Percentiles rank a stretch among this genome's conserved stretches.
phyloP scores from a whole-genome alignment of 352 stramenopile species.

The Bremia lactucae region DNA sequence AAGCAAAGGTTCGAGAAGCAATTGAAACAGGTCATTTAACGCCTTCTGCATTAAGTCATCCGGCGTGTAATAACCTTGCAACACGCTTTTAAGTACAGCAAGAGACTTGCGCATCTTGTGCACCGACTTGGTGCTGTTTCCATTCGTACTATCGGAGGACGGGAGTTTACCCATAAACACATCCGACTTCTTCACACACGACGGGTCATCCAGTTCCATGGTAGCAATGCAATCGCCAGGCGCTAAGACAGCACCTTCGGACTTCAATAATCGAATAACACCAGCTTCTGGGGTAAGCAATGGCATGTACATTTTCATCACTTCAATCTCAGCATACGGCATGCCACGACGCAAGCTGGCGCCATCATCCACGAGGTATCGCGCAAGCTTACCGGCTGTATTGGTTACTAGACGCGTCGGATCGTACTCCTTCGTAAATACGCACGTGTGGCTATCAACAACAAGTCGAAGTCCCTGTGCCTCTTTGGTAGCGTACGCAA shows the following conservation, averaged over 20 bases:
- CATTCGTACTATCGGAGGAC: constrained; percentile 21
- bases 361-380: constrained; percentile 96
- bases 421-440: constrained; percentile 99
- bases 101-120: constrained; percentile 73
- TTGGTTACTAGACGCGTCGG: constrained; percentile 95
- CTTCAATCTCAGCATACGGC: constrained; percentile 85
- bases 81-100: constrained; percentile 82
- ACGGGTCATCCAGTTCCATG: constrained; percentile 96
- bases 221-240: constrained; percentile 95
- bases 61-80: constrained; percentile 90
- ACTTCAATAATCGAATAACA: constrained; percentile 91
- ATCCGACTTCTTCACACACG: constrained; percentile 90
- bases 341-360: constrained; percentile 78
- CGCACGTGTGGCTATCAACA: constrained; percentile 91
- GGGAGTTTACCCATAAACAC: constrained; percentile 85
- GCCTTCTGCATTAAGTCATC: constrained; percentile 79
- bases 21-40: constrained; percentile 77
- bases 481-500: constrained; percentile 93
- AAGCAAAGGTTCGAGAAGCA: constrained; percentile 59
- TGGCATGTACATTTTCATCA: constrained; percentile 99
- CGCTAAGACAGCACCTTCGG: constrained; percentile 92
- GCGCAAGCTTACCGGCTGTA: constrained; percentile 98
- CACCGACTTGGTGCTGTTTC: constrained; percentile 39
- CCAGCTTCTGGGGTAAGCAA: constrained; percentile 94
- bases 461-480: constrained; percentile 85